phyloP scores from a whole-genome alignment of 306 rosid genomes.

The Castanea crenata region DNA sequence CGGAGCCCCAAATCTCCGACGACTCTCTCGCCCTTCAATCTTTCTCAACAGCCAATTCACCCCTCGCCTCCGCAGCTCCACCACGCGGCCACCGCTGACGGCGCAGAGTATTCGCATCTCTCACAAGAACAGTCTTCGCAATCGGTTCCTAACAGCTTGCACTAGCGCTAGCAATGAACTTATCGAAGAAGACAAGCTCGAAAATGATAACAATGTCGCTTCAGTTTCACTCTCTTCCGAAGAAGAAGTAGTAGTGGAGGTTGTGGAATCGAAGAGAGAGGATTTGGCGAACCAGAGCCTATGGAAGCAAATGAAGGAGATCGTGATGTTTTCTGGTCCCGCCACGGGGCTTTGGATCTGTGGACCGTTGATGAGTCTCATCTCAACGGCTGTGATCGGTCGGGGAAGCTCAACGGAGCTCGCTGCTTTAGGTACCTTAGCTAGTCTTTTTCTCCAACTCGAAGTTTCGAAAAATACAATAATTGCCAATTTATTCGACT shows the following conservation, averaged over 20 bases:
- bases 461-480: neutral
- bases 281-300: slow-evolving; percentile 20
- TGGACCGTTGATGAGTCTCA: slow-evolving; percentile 36
- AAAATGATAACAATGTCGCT: neutral
- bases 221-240: neutral
- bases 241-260: neutral
- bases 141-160: slow-evolving; percentile 9
- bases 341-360: slow-evolving; percentile 38
- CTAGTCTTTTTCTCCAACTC: neutral
- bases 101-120: neutral
- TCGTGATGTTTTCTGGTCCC: slow-evolving; percentile 33
- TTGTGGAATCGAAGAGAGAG: slow-evolving; percentile 5
- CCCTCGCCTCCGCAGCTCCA: neutral
- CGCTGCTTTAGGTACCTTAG: slow-evolving; percentile 37
- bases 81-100: neutral
- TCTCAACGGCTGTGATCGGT: slow-evolving; percentile 32
- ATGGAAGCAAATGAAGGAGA: slow-evolving; percentile 29
- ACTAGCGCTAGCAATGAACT: neutral
- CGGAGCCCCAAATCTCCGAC: neutral
- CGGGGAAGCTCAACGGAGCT: slow-evolving; percentile 34
- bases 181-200: neutral
- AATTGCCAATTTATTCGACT: too few species aligned
- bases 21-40: neutral
- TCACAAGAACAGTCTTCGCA: neutral
- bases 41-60: neutral